Percentiles rank a stretch among this genome's conserved stretches.
Conservation (phyloP, 2,329 filamentous ascomycete genomes). For the Plectosphaerella sp. region DNA sequence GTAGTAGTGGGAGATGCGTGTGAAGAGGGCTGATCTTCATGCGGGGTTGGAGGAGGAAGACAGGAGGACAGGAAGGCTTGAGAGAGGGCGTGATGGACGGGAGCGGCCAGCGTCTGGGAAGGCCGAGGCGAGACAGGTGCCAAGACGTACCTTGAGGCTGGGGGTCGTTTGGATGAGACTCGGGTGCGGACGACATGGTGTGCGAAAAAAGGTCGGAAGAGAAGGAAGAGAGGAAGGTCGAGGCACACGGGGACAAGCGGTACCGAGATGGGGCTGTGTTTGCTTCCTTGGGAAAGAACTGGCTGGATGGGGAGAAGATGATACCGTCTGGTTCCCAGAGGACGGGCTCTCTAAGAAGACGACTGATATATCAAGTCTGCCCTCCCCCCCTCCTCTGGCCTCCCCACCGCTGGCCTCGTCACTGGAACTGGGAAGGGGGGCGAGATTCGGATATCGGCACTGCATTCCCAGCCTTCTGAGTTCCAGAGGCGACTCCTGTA, state of each 20-base stretch:
- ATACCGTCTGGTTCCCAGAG: too few species aligned
- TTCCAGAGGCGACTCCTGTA: too few species aligned
- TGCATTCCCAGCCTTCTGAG: too few species aligned
- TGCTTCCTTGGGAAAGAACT: not conserved
- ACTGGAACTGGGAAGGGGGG: too few species aligned
- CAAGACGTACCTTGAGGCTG: not conserved
- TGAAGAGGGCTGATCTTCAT: not conserved
- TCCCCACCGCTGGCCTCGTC: too few species aligned
- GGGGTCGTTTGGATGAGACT: not conserved
- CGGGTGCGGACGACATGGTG: not conserved
- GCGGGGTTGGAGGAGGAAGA: not conserved
- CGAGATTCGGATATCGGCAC: too few species aligned
- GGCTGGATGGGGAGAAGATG: not conserved
- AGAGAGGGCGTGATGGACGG: not conserved
- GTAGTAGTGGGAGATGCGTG: too few species aligned
- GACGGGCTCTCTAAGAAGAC: not conserved
- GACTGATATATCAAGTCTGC: slow-evolving; percentile 1
- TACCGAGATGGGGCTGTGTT: not conserved
- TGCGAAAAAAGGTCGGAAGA: not conserved
- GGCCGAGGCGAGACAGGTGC: slow-evolving; percentile 1
- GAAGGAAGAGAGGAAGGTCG: not conserved
- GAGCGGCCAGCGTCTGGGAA: not conserved
- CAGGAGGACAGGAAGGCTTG: not conserved
- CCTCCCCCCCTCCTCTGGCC: too few species aligned
- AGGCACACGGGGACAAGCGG: not conserved